Evolutionary conservation across 2,329 filamentous ascomycete species (phyloP).

Genomic region (Thelonectria rubi): DNA sequence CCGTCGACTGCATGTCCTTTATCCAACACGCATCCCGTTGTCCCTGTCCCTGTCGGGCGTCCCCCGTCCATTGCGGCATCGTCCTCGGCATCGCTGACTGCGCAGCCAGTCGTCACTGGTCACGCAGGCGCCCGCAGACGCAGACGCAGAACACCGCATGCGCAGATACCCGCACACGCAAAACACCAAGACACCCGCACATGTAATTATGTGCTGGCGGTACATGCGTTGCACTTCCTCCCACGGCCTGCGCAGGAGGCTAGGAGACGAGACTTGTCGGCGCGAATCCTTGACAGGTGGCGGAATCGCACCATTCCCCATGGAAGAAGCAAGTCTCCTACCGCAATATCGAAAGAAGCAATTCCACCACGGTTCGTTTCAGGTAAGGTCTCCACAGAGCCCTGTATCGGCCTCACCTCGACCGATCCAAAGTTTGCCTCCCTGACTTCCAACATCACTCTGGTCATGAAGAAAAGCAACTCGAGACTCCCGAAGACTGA

Average conservation of each 20-base stretch:
- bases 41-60: constrained; percentile 16
- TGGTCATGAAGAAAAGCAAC: background rate
- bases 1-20: background rate
- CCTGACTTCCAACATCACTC: background rate
- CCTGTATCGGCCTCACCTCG: constrained; percentile 8
- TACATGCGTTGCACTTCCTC: background rate
- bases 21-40: constrained; percentile 6
- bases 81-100: too few relatives aligned
- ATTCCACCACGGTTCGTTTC: constrained; percentile 40
- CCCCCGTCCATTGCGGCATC: too few relatives aligned
- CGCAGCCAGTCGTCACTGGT: too few relatives aligned
- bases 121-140: too few relatives aligned
- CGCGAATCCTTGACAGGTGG: constrained; percentile 8
- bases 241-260: constrained; percentile 1
- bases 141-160: too few relatives aligned
- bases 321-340: constrained; percentile 34
- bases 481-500: constrained; percentile 22
- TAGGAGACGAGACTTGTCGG: constrained; percentile 15
- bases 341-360: constrained; percentile 33
- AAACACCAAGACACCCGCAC: too few relatives aligned
- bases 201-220: too few relatives aligned
- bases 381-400: constrained; percentile 31
- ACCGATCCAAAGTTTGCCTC: background rate
- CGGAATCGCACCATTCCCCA: constrained; percentile 38
- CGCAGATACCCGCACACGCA: too few relatives aligned